These are phyloP conservation scores for Dryadomyces quercus-mongolicae DNA, from an alignment of 2,329 filamentous ascomycete species.

Conservation along the genomic window DNA sequence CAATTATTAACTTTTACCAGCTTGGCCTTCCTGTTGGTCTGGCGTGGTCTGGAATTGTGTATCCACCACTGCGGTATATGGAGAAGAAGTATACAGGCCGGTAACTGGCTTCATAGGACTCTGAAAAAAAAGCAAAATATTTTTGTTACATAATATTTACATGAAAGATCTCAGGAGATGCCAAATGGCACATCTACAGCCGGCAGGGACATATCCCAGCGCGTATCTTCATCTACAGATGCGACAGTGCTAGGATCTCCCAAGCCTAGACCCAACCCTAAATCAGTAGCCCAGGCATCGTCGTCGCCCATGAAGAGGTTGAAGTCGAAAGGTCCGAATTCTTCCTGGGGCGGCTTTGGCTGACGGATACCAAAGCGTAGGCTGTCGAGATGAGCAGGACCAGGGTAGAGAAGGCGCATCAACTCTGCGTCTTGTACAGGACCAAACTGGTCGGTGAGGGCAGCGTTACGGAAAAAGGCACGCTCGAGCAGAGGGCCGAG, in stretches of 20 bases:
- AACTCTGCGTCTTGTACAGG: conserved; percentile 11
- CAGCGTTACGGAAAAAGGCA: conserved; percentile 11
- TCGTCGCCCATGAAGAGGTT: conserved; percentile 8
- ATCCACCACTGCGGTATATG: conserved; percentile 13
- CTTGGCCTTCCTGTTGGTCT: conserved; percentile 15
- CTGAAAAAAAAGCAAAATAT: not conserved
- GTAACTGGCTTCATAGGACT: not conserved
- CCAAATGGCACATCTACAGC: not conserved
- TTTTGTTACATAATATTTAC: not conserved
- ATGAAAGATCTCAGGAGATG: not conserved
- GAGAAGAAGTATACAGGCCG: conserved; percentile 12
- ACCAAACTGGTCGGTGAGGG: conserved; percentile 3
- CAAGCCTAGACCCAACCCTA: not conserved
- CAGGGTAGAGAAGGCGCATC: conserved; percentile 10
- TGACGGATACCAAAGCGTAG: conserved; percentile 6
- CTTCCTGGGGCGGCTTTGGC: not conserved
- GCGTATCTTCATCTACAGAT: not conserved
- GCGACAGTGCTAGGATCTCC: not conserved
- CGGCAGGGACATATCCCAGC: not conserved
- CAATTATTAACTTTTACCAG: conserved; percentile 1
- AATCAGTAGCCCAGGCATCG: conserved; percentile 3
- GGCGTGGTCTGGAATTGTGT: conserved; percentile 14
- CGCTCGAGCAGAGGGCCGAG: conserved; percentile 19
- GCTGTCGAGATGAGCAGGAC: conserved; percentile 9
- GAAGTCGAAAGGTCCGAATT: conserved; percentile 8